Evolutionary conservation across 1,139 yeast species (phyloP).

Genomic region (Insectozyma bohioensis): DNA sequence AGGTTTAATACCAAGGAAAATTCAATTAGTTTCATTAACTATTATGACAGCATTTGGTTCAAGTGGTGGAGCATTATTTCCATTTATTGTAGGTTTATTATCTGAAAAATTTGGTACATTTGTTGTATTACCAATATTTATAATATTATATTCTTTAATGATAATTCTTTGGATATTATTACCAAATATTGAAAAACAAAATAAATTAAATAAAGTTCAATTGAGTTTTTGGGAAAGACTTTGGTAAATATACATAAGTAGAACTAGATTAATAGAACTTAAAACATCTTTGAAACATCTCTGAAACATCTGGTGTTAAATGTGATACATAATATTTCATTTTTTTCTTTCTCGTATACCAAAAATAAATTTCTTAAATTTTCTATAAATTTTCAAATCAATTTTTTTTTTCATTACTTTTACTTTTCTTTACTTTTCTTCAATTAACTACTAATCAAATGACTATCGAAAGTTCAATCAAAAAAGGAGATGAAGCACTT

Average conservation of each 20-base stretch:
- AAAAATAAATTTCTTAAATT: too few species aligned
- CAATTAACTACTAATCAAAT: constrained; percentile 17
- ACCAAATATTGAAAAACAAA: constrained; percentile 36
- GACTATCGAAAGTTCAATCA: constrained; percentile 42
- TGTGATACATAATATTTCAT: too few species aligned
- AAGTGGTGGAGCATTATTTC: constrained; percentile 60
- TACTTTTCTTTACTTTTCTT: background rate
- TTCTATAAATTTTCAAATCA: background rate
- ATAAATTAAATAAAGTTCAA: constrained; percentile 11
- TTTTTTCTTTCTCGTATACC: background rate
- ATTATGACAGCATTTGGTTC: constrained; percentile 61
- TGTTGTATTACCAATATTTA: constrained; percentile 55
- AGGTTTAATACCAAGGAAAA: constrained; percentile 51
- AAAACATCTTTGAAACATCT: too few species aligned
- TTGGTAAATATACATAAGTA: constrained; percentile 21
- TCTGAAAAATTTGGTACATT: constrained; percentile 52
- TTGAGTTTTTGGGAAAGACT: constrained; percentile 21
- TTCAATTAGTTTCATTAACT: constrained; percentile 53
- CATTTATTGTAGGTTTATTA: constrained; percentile 54
- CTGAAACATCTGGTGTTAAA: too few species aligned
- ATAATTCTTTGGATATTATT: constrained; percentile 43
- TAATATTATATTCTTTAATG: constrained; percentile 40
- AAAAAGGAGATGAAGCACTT: constrained; percentile 34
- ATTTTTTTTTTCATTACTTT: background rate
- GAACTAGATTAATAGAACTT: too few species aligned